phyloP scores from a whole-genome alignment of 169 alveolate species.

The Cryptosporidium xiaoi region DNA sequence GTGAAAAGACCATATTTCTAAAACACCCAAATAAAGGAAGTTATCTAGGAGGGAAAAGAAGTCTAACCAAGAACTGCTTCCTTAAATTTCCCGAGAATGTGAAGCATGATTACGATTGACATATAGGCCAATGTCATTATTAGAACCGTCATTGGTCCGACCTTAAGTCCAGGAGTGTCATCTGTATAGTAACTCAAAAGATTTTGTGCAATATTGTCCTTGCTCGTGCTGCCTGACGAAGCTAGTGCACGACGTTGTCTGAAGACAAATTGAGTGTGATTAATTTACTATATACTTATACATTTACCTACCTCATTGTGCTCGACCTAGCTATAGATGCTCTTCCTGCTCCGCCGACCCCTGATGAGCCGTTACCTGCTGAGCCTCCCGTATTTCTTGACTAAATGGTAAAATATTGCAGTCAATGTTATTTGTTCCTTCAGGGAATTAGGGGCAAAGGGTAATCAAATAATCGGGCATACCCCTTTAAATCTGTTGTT shows the following conservation, averaged over 20 bases:
- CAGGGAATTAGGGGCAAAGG: too few relatives aligned
- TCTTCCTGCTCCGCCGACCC: constrained; percentile 49
- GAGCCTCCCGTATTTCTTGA: constrained; percentile 12
- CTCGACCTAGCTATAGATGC: constrained; percentile 53
- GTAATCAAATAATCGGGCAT: too few relatives aligned
- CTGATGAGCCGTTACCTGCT: constrained; percentile 8
- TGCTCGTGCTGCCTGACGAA: constrained; percentile 32
- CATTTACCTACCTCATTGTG: constrained; percentile 62
- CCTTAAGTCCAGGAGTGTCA: constrained; percentile 76
- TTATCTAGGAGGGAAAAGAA: not conserved
- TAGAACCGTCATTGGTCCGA: constrained; percentile 76
- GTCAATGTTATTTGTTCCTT: too few relatives aligned
- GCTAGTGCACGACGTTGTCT: constrained; percentile 75
- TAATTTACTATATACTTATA: not conserved
- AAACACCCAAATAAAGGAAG: not conserved
- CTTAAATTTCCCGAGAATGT: constrained; percentile 73
- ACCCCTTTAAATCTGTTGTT: too few relatives aligned
- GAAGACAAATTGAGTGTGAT: not conserved
- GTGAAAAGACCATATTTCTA: too few relatives aligned
- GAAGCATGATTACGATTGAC: constrained; percentile 74
- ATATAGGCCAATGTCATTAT: constrained; percentile 76
- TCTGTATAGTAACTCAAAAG: constrained; percentile 67
- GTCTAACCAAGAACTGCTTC: constrained; percentile 43
- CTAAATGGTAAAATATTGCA: not conserved
- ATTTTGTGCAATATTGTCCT: constrained; percentile 51